A percentile compares a stretch with the other conserved stretches of the same genome.
Conservation (phyloP, 1,139 yeast genomes). For the Tardiomyces blankii region DNA sequence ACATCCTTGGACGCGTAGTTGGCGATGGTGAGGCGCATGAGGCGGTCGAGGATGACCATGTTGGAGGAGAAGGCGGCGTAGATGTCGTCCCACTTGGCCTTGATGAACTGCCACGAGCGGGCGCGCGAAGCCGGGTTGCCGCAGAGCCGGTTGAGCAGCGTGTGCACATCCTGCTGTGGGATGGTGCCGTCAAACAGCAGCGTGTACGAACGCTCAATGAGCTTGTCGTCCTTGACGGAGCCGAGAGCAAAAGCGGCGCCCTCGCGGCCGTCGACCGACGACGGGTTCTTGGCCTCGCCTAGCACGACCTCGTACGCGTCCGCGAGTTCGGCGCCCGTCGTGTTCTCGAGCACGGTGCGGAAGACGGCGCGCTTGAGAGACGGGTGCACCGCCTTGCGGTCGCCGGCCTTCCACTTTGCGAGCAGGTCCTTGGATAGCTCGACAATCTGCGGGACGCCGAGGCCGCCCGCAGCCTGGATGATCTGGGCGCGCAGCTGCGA, state of each 20-base stretch:
- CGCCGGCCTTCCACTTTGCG: constrained; percentile 50
- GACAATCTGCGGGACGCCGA: constrained; percentile 46
- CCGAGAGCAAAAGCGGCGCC: constrained; percentile 72
- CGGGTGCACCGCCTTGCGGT: constrained; percentile 65
- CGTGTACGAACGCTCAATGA: constrained; percentile 50
- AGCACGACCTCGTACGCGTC: constrained; percentile 52
- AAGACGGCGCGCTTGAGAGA: constrained; percentile 68
- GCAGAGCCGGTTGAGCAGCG: constrained; percentile 64
- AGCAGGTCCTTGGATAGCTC: constrained; percentile 47
- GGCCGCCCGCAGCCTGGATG: constrained; percentile 55
- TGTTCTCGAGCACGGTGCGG: constrained; percentile 53
- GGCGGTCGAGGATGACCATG: constrained; percentile 63
- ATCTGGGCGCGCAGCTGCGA: constrained; percentile 68
- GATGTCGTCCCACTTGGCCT: constrained; percentile 60
- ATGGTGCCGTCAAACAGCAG: constrained; percentile 57
- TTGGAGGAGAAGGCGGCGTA: constrained; percentile 67
- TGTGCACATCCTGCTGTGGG: constrained; percentile 65
- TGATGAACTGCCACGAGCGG: constrained; percentile 69
- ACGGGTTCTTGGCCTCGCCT: constrained; percentile 53
- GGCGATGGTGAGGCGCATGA: constrained; percentile 50
- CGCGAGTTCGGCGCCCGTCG: constrained; percentile 52
- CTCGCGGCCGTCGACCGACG: constrained; percentile 61
- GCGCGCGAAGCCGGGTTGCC: constrained; percentile 51
- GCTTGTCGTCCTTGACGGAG: constrained; percentile 44
- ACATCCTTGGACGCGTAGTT: constrained; percentile 57